phyloP scores from a whole-genome alignment of 176 grass and related monocot genomes.

The Urochloa ruziziensis region DNA sequence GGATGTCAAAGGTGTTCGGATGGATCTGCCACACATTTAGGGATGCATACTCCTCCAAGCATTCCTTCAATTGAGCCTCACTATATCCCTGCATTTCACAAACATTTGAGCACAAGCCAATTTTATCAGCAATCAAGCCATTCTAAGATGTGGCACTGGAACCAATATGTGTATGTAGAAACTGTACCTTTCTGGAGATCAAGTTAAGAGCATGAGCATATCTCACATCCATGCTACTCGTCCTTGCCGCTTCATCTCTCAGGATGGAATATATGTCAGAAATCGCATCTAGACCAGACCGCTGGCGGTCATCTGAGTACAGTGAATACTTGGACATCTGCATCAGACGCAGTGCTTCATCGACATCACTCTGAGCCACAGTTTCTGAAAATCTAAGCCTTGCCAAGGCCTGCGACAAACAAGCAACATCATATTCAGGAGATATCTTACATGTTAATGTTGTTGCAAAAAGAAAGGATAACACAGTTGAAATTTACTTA shows the following conservation, averaged over 20 bases:
- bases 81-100: constrained; percentile 76
- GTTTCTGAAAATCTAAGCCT: constrained; percentile 93
- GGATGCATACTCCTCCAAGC: constrained; percentile 95
- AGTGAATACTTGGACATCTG: constrained; percentile 98
- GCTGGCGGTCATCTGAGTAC: constrained; percentile 88
- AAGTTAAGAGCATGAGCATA: constrained; percentile 96
- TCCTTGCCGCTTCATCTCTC: constrained; percentile 90
- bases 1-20: constrained; percentile 89
- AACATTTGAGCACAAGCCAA: neutral
- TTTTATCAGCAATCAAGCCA: constrained; percentile 6
- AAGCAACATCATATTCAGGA: neutral
- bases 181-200: constrained; percentile 93
- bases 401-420: constrained; percentile 71
- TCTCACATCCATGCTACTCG: constrained; percentile 81
- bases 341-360: constrained; percentile 91
- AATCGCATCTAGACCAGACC: constrained; percentile 91
- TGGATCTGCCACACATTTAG: constrained; percentile 99
- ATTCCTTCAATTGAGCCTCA: constrained; percentile 95
- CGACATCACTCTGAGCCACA: constrained; percentile 86
- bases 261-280: constrained; percentile 98
- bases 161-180: neutral
- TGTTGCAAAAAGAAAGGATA: neutral
- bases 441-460: neutral
- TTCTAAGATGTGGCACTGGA: neutral
- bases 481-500: constrained; percentile 43